A percentile compares a stretch with the other conserved stretches of the same genome.
Evolutionary conservation across 345 rosid species (phyloP).

Genomic region (Sisymbrium altissimum): DNA sequence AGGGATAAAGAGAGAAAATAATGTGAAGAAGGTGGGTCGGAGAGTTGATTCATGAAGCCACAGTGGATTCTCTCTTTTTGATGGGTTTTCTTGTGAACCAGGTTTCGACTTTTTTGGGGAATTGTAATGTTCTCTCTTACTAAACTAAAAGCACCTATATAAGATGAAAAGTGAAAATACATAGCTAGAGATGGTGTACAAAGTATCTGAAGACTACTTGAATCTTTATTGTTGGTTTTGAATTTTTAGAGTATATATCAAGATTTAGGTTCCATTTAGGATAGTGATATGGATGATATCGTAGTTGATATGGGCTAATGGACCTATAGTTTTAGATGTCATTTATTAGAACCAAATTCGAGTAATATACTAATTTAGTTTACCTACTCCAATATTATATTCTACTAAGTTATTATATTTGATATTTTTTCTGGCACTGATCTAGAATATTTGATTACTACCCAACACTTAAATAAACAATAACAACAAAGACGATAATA

Average conservation of each 20-base stretch:
- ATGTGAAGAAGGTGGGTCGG: conserved; percentile 26
- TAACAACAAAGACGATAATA: background rate
- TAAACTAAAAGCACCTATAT: background rate
- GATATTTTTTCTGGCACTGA: background rate
- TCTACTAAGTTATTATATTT: no score
- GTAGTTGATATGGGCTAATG: background rate
- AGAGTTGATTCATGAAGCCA: conserved; percentile 29
- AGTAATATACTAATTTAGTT: no score
- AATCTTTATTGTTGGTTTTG: background rate
- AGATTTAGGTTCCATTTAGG: background rate
- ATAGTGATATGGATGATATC: background rate
- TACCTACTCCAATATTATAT: no score
- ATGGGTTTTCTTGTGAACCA: conserved; percentile 24
- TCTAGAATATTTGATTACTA: background rate
- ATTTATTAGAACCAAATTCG: no score
- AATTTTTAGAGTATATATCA: background rate
- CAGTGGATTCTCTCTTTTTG: conserved; percentile 10
- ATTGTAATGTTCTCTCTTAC: conserved; percentile 11
- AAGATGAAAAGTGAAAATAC: background rate
- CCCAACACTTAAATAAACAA: background rate
- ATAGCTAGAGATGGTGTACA: background rate
- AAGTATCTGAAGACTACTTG: background rate
- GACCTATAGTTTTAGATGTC: background rate
- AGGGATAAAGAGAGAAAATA: background rate
- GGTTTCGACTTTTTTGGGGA: conserved; percentile 25